Percentiles rank a stretch among this genome's conserved stretches.
These are phyloP conservation scores for Grosmannia serpens DNA, from an alignment of 2,329 filamentous ascomycete species.

Conservation along the genomic window DNA sequence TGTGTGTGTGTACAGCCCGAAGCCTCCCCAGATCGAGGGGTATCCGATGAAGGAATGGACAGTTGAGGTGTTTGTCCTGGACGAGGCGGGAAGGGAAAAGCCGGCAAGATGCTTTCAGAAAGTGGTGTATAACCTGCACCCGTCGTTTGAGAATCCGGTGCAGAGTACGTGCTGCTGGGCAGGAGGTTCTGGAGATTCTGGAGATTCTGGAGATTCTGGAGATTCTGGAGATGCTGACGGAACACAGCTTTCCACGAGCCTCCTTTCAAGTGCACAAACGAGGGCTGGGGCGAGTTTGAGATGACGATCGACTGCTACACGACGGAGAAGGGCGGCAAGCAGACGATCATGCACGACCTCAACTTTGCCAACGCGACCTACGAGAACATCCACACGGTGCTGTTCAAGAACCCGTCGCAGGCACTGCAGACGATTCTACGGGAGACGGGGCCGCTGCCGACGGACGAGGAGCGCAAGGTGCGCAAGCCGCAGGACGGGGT, in stretches of 20 bases:
- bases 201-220: too few species aligned
- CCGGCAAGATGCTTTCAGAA: slow-evolving; percentile 82
- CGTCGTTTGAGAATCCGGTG: slow-evolving; percentile 76
- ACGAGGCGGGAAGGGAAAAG: slow-evolving; percentile 75
- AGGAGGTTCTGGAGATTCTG: too few species aligned
- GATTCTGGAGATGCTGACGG: neutral
- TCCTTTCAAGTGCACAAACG: slow-evolving; percentile 82
- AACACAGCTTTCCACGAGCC: slow-evolving; percentile 62
- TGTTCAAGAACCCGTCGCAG: slow-evolving; percentile 87
- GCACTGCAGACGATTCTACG: slow-evolving; percentile 68
- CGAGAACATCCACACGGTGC: slow-evolving; percentile 68
- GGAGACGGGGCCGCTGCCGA: slow-evolving; percentile 77
- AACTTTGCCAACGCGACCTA: slow-evolving; percentile 80
- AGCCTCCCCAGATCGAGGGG: slow-evolving; percentile 69
- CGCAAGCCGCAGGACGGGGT: slow-evolving; percentile 58
- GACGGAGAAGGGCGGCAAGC: slow-evolving; percentile 75
- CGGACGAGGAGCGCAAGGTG: slow-evolving; percentile 54
- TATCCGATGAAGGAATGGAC: slow-evolving; percentile 92
- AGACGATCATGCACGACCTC: slow-evolving; percentile 72
- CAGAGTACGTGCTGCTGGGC: slow-evolving; percentile 63
- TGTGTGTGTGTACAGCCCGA: slow-evolving; percentile 48
- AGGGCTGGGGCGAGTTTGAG: slow-evolving; percentile 98
- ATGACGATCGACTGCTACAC: slow-evolving; percentile 77
- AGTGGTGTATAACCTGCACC: slow-evolving; percentile 85
- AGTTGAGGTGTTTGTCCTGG: slow-evolving; percentile 72